A percentile compares a stretch with the other conserved stretches of the same genome.
Evolutionary conservation across 164 flowering plant genomes (phyloP).

Genomic region (Houttuynia cordata): DNA sequence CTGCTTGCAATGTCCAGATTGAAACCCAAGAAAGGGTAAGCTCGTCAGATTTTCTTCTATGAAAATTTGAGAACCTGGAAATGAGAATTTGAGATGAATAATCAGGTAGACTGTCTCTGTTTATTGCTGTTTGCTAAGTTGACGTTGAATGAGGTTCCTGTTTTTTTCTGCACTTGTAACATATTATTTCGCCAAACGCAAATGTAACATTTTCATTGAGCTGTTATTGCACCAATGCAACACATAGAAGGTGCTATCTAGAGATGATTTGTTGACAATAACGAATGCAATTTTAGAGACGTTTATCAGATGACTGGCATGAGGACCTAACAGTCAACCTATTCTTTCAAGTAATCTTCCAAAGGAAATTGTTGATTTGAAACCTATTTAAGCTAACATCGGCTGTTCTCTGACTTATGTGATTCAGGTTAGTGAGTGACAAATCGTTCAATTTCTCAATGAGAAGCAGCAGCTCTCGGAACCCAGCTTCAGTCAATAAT

Average conservation of each 20-base stretch:
- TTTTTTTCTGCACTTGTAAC: too few relatives aligned
- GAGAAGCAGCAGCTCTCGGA: slow-evolving; percentile 42
- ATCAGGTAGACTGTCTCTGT: background rate
- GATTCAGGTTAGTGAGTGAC: slow-evolving; percentile 19
- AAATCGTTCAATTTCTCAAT: slow-evolving; percentile 19
- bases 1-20: slow-evolving; percentile 16
- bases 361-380: too few relatives aligned
- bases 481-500: slow-evolving; percentile 32
- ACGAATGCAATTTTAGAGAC: too few relatives aligned
- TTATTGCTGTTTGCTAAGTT: background rate
- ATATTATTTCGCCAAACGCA: too few relatives aligned
- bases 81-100: background rate
- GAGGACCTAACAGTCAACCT: too few relatives aligned
- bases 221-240: too few relatives aligned
- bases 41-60: background rate
- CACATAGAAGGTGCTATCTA: too few relatives aligned
- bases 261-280: too few relatives aligned
- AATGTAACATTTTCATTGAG: too few relatives aligned
- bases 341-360: too few relatives aligned
- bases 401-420: slow-evolving; percentile 3
- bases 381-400: background rate
- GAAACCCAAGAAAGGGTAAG: slow-evolving; percentile 2
- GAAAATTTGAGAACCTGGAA: background rate
- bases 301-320: too few relatives aligned
- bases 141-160: background rate